phyloP scores from a whole-genome alignment of 2,329 filamentous ascomycete species.

The Cytospora schulzeri region DNA sequence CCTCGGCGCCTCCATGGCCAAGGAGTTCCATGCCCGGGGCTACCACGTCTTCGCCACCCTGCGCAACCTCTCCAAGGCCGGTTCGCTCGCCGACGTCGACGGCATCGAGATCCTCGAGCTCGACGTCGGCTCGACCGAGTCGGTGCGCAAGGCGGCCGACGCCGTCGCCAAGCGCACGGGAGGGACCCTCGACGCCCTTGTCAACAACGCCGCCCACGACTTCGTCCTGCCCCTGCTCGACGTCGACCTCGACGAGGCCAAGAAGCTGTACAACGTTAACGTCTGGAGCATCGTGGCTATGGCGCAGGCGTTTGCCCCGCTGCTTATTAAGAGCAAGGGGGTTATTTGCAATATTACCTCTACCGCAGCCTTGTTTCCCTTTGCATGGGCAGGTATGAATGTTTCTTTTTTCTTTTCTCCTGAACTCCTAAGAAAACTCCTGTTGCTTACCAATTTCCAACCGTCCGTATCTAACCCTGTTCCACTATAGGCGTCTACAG shows the following conservation, averaged over 20 bases:
- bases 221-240: constrained; percentile 42
- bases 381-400: constrained; percentile 8
- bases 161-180: not conserved
- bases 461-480: not conserved
- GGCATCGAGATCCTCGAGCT: constrained; percentile 35
- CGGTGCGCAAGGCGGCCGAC: not conserved
- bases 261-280: constrained; percentile 48
- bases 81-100: not conserved
- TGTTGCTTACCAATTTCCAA: not conserved
- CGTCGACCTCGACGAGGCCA: constrained; percentile 36
- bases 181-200: constrained; percentile 37
- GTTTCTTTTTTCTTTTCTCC: not conserved
- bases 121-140: constrained; percentile 33
- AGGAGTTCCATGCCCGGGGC: constrained; percentile 34
- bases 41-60: constrained; percentile 38
- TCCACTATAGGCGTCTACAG: constrained; percentile 31
- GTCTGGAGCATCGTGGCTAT: constrained; percentile 35
- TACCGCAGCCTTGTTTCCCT: constrained; percentile 34
- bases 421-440: not conserved
- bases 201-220: constrained; percentile 47
- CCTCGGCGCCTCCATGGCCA: constrained; percentile 37
- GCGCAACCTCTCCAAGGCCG: constrained; percentile 33
- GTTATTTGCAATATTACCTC: constrained; percentile 59
- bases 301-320: constrained; percentile 1
- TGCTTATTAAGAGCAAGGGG: constrained; percentile 48